phyloP scores from a whole-genome alignment of 306 rosid species.

The Urtica urens region DNA sequence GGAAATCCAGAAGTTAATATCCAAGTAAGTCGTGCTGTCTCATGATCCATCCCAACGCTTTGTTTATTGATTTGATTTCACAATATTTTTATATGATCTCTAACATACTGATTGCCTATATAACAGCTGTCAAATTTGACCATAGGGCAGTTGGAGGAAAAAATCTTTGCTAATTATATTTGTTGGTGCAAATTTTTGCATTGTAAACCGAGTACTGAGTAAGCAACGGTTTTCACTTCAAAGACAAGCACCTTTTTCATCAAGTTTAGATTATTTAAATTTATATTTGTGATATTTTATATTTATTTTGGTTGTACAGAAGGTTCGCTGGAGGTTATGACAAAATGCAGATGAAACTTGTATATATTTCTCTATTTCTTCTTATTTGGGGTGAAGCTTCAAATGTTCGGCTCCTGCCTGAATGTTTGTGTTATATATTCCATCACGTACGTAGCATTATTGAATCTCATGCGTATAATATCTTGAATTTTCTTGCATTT shows the following conservation, averaged over 20 bases:
- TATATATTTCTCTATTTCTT: constrained; percentile 80
- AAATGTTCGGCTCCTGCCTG: constrained; percentile 95
- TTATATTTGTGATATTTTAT: constrained; percentile 11
- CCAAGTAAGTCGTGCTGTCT: constrained; percentile 26
- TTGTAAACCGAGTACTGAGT: constrained; percentile 46
- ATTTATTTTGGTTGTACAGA: constrained; percentile 27
- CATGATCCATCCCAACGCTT: constrained; percentile 6
- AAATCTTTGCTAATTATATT: constrained; percentile 62
- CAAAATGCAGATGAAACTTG: constrained; percentile 50
- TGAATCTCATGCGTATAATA: no score
- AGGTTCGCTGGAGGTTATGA: constrained; percentile 26
- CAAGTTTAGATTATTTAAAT: neutral
- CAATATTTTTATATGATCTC: constrained; percentile 7
- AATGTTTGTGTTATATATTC: constrained; percentile 92
- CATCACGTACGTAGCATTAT: constrained; percentile 51
- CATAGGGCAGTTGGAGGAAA: constrained; percentile 31
- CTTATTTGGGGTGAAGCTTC: constrained; percentile 99
- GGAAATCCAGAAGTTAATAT: constrained; percentile 16
- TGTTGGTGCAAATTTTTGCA: constrained; percentile 89
- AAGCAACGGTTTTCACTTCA: constrained; percentile 11
- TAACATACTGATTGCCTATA: constrained; percentile 10
- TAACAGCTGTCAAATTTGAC: constrained; percentile 62
- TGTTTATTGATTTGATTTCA: constrained; percentile 8
- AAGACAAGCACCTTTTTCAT: constrained; percentile 2
- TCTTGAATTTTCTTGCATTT: no score